Evolutionary conservation across 169 alveolate genomes (phyloP), one percentile per base, ranked within the genome.

Genomic region (Plasmodium billcollinsi): DNA sequence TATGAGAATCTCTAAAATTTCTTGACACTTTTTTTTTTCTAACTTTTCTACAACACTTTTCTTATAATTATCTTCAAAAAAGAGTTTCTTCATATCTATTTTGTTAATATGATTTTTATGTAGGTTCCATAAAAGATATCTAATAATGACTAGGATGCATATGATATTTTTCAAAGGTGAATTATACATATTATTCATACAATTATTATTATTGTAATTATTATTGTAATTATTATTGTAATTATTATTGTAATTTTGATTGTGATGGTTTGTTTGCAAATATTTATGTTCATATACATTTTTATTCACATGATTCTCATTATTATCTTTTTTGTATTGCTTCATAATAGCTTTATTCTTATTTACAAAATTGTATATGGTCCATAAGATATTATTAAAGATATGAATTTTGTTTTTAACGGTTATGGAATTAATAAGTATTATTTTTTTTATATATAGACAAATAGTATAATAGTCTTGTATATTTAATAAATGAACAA

Each of bases 41-140:
- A 83, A 21, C 6, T 56, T 69, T 83, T 83, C 66, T 24, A 69
- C 91, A 12, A 83, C 47, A 47, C 45, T n/a, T 50, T 83, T 83
- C 56, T 83, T 83, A 69, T 56, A 83, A 18, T 33, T 18, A 14
- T 83, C 76, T 47, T 83, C 78, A 50, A 67, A 61, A 9, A 69
- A 33, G 12, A 83, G 15, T 47, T 83, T 83, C 26, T 83, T 43
- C n/a, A 83, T 52, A 83, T 83, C 69, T 1, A 69, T 67, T 33
- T 67, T 14, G 7, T 45, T 18, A 39, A 83, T 67, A 11, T 39
- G 43, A 24, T 69, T 67, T 5, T 18, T 18, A 20, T 58, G 14
- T 20, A 83, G 20, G 9, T 67, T 49, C 62, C 12, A 47, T 49
- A 83, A 45, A 20, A 83, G 45, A 69, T 83, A 83, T 21, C 69